Evolutionary conservation across 2,329 filamentous ascomycete genomes (phyloP), one percentile per base, ranked within the genome.

Genomic region (Neophaeococcomyces mojaviensis): DNA sequence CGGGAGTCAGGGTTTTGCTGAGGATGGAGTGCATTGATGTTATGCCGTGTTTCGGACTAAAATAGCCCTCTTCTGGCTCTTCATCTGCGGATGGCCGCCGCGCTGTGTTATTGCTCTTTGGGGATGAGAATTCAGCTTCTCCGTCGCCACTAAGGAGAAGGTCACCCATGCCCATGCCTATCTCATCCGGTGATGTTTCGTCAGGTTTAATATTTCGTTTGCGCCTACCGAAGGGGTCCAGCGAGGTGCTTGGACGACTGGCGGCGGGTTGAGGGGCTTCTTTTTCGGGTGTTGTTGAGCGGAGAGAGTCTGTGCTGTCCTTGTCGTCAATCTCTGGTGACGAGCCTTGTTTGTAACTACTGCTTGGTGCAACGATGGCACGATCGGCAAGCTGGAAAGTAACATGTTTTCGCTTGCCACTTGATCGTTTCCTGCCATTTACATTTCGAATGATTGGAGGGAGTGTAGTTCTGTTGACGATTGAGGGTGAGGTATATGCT

Each of bases 331-430:
- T 20, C 4, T 46, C 26, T 18, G 52, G 54, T 31, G 53, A 54
- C 4, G 49, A 46, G 6, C 31, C 39, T 46, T 57, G 55, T 38
- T 58, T 53, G 42, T 57, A 58, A 39, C 50, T 53, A 28, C 51
- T 55, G 36, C 53, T 55, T 16, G 56, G 56, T 13, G 56, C 51
- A 16, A 58, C 56, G 18, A 58, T 53, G 19, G 48, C 53, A 10
- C 46, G 49, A 39, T 57, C 54, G 4, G 55, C 50, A 6, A 58
- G 47, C 34, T 55, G 56, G 37, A 58, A 58, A 16, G 49, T 52
- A 35, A 58, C 56, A 34, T 56, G 55, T 36, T 58, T 58, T 32
- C 49, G 39, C 43, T 53, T 54, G 10, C 52, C 41, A 19, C 22
- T 46, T 12, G 46, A 44, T 24, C 38, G 15, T 26, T 37, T 37